Evolutionary conservation across 1,284 basidiomycete species (phyloP).

Genomic region (Kalmanozyma brasiliensis): DNA sequence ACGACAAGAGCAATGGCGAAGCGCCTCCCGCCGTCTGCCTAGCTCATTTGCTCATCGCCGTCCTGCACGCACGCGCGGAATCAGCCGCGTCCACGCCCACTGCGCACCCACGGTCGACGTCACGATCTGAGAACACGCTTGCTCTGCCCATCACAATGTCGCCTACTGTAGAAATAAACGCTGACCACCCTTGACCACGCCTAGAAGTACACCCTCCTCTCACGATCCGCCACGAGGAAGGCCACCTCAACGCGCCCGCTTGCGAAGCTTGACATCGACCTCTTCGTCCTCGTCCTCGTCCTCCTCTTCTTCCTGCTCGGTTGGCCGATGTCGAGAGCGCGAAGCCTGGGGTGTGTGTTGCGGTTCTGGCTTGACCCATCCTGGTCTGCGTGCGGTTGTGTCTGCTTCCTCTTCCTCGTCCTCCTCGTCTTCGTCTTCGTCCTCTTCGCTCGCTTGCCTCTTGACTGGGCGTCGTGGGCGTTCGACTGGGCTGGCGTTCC

Average conservation of each 20-base stretch:
- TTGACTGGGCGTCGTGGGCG: neutral
- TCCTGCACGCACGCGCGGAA: too few species aligned
- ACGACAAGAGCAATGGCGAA: too few species aligned
- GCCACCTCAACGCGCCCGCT: slow-evolving; percentile 18
- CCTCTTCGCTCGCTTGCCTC: neutral
- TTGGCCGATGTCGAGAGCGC: neutral
- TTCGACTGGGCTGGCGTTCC: neutral
- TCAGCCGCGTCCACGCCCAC: too few species aligned
- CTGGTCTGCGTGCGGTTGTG: neutral
- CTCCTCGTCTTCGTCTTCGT: slow-evolving; percentile 4
- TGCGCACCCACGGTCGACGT: too few species aligned
- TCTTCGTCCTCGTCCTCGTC: slow-evolving; percentile 19
- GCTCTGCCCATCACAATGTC: too few species aligned
- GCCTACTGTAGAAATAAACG: too few species aligned
- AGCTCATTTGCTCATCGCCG: too few species aligned
- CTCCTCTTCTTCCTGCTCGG: neutral
- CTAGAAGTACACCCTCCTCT: too few species aligned
- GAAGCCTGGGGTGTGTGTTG: slow-evolving; percentile 8
- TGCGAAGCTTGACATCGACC: slow-evolving; percentile 19
- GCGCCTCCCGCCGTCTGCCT: too few species aligned
- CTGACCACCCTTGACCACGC: too few species aligned
- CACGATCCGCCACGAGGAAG: too few species aligned
- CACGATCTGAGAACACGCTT: too few species aligned
- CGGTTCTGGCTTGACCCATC: slow-evolving; percentile 24
- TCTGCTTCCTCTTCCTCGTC: neutral